Evolutionary conservation across 208 protist species (phyloP).

Genomic region (Phytomonas sp.): DNA sequence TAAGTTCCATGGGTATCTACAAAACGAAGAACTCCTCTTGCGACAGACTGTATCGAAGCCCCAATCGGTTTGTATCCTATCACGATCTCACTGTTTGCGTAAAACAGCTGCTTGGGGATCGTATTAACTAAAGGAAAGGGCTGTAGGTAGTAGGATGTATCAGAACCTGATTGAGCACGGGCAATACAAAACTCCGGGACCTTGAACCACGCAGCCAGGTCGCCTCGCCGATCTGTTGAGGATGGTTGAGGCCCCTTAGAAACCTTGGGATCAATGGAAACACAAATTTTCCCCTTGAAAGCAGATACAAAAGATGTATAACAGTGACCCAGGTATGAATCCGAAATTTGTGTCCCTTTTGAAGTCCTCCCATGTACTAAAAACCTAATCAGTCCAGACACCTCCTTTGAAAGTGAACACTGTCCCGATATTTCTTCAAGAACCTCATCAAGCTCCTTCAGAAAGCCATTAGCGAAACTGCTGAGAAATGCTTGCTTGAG

Average conservation of each 20-base stretch:
- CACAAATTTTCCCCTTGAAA: background rate
- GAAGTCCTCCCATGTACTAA: background rate
- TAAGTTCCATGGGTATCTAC: slow-evolving; percentile 9
- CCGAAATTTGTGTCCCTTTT: background rate
- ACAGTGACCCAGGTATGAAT: slow-evolving; percentile 10
- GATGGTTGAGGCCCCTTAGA: background rate
- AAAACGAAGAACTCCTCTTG: slow-evolving; percentile 14
- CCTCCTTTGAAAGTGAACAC: background rate
- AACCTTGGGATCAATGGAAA: background rate
- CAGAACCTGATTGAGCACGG: background rate
- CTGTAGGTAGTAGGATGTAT: background rate
- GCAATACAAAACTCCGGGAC: slow-evolving; percentile 6
- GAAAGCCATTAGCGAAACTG: slow-evolving; percentile 5
- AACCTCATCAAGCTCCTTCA: background rate
- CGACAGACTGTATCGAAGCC: slow-evolving; percentile 14
- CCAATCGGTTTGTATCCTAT: slow-evolving; percentile 28
- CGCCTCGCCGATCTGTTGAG: background rate
- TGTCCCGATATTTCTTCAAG: background rate
- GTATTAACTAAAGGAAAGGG: background rate
- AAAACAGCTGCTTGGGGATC: slow-evolving; percentile 13
- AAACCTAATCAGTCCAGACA: background rate
- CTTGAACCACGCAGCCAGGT: slow-evolving; percentile 3
- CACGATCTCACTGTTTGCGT: slow-evolving; percentile 7
- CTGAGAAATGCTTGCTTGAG: slow-evolving; percentile 5
- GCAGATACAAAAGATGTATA: slow-evolving; percentile 7